Evolutionary conservation across 805 yeast species (phyloP), one percentile per base, ranked within the genome.

Genomic region (Zygotorulaspora danielsina): DNA sequence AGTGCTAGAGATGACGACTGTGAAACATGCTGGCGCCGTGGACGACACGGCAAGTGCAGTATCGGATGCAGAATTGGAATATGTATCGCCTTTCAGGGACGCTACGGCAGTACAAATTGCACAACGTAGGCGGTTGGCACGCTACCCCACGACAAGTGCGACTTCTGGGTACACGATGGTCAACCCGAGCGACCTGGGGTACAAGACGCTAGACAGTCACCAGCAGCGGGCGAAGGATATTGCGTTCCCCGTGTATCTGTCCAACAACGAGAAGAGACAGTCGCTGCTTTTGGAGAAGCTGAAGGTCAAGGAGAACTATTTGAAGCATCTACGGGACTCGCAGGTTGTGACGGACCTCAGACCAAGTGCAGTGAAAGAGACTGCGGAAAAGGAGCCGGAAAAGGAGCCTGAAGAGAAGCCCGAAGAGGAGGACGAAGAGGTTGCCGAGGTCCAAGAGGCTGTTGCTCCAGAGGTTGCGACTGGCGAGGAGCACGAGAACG

Each of bases 121-220:
- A 7, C 44, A 48, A 32, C 18, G 34, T 17, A 39, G 50, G 30
- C 44, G 44, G 15, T 12, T 35, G 29, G 41, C 48, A 35, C 38
- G 51, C 34, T 53, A 41, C 36, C 67, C 67, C 4, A 59, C 64
- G 6, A 49, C 50, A 1, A 49, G 58, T 32, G 63, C 64, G 4
- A 50, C 54, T 4, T 49, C 57, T 2, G 49, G 44, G 11, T 51
- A 43, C 31, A 46, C 44, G 17, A 41, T 46, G 24, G 40, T 42
- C 9, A 36, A 37, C 16, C 51, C 55, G 2, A 47, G 48, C n/a
- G 52, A 58, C 28, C 21, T 54, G 29, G 64, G 64, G 17, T 59
- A 51, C 38, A 52, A 49, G 10, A 50, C 41, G 12, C 33, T 59
- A 1, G 41, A 38, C 13, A 48, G 46, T 15, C 28, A 41, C 1